Evolutionary conservation across 306 rosid species (phyloP), one percentile per base, ranked within the genome.

Genomic region (Ziziphus jujuba): DNA sequence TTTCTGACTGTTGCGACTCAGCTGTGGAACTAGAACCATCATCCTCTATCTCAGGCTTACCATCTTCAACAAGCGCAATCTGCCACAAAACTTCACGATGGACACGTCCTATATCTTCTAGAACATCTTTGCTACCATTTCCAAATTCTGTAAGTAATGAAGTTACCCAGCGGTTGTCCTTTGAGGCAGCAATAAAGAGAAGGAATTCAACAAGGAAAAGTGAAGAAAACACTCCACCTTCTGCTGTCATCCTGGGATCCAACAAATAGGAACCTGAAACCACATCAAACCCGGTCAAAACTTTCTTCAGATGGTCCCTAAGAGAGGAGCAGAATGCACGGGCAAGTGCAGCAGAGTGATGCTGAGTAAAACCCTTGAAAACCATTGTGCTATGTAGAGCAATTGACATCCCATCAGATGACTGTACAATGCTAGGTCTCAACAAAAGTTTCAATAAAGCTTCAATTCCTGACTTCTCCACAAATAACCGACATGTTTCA

Each of bases 371-470:
- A 50, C 92, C 91, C 76, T 92, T 92, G 79, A 92, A 92, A 45
- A 92, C 98, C 98, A 92, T 92, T 61, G 97, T 92, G 81, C 98
- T 87, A 61, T 92, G 98, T 28, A 92, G 68, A 73, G 98, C 96
- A 85, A 92, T 84, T 59, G 98, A 84, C 95, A 85, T 92, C 73
- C 98, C 98, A 76, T 92, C 96, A 34, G 95, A 84, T 59, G 95
- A 92, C 72, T 92, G 98, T 45, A 90, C 89, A 76, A 92, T 82
- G 48, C 86, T 77, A 14, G 97, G 92, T 44, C 79, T 87, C 53
- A 89, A 71, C 44, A 92, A 69, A 70, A 92, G 84, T 87, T 89
- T 92, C 80, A 92, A 77, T 56, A 92, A 84, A 57, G 89, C 95
- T 63, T 87, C 96, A 75, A 92, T 92, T 59, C 98, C 98, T 0